Evolutionary conservation across 1,284 basidiomycete genomes (phyloP).

Genomic region (Sporisorium sorghi): DNA sequence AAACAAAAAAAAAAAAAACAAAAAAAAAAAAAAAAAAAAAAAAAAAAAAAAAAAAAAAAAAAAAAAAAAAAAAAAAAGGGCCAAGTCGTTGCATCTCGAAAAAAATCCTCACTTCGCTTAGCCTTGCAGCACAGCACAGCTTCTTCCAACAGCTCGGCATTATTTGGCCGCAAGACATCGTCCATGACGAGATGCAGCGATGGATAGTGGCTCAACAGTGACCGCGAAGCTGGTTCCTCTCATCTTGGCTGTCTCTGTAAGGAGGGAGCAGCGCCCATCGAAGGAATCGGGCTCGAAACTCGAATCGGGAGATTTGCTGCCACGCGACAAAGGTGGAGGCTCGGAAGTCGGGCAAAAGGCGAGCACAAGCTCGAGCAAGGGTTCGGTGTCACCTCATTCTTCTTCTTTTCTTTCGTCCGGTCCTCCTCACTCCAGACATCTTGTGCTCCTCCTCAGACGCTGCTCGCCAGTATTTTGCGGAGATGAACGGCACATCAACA

Average conservation of each 20-base stretch:
- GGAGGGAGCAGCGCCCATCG: neutral
- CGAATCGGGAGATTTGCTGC: conserved; percentile 17
- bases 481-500: conserved; percentile 11
- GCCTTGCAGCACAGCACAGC: neutral
- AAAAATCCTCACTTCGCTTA: conserved; percentile 1
- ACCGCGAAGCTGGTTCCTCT: neutral
- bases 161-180: neutral
- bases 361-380: conserved; percentile 3
- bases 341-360: conserved; percentile 6
- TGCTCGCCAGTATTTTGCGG: no score
- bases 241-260: neutral
- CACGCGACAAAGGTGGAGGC: conserved; percentile 28
- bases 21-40: no score
- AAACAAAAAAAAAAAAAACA: no score
- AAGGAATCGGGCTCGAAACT: neutral
- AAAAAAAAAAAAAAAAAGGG: no score
- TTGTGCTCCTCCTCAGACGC: no score
- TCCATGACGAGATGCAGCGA: neutral
- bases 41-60: no score
- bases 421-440: neutral
- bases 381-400: conserved; percentile 12
- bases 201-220: conserved; percentile 9
- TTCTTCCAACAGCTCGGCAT: neutral
- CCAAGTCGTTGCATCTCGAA: no score
- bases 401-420: neutral